Evolutionary conservation across 2,329 filamentous ascomycete genomes (phyloP), one percentile per base, ranked within the genome.

Genomic region (Fusarium beomiforme): DNA sequence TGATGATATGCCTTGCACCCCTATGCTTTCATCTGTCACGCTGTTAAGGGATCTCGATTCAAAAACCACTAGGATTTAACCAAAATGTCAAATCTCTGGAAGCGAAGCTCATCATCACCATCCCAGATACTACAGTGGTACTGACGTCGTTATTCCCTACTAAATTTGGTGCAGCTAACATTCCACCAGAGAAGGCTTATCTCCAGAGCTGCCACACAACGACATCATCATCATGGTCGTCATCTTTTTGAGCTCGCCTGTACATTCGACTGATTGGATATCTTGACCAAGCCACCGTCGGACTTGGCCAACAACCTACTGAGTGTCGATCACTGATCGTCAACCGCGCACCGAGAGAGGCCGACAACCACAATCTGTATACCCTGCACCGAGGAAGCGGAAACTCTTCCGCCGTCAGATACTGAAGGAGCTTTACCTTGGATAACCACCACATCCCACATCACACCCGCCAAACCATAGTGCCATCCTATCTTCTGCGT

Each of bases 331-430:
- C 69, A 66, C 34, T 63, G 65, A 69, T 71, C 37, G 24, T 43
- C 65, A 11, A 51, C 16, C 64, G 64, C 68, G 68, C 60, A 61
- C 66, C 67, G 66, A 69, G 62, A 24, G 26, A 49, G 36, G 41
- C 53, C 44, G 23, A 66, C 56, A 58, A 36, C 55, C 59, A 43
- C 43, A 47, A 33, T 37, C 33, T 46, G 37, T 23, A 31, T 47
- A 33, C 42, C 53, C 58, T 49, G 39, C 59, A 29, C 41, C 39
- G 39, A 43, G 64, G 31, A 24, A 41, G 61, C 66, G 66, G 69
- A 72, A 72, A 39, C 6, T 1, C 44, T 69, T 71, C 69, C 69
- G 69, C 69, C 64, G 69, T 66, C 64, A 57, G 49, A 67, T 46
- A 39, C 29, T 23, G 36, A 31, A 54, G 9, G 44, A 61, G 43